phyloP scores from a whole-genome alignment of 1,139 yeast genomes.

The Pneumocystis jirovecii region DNA sequence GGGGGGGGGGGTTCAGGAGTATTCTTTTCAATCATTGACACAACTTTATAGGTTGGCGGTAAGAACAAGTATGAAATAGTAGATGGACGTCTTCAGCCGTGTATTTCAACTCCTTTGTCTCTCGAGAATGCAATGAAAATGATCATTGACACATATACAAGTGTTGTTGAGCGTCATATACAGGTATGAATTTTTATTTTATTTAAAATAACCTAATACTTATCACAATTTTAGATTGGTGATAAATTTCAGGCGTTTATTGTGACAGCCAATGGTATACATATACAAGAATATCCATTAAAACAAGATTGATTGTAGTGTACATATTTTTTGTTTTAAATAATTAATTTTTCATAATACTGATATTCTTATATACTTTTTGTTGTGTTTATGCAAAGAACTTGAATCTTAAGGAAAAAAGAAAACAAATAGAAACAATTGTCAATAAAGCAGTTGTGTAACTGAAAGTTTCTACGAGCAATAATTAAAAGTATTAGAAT shows the following conservation, averaged over 20 bases:
- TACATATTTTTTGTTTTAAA: neutral
- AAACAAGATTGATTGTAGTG: neutral
- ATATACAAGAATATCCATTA: neutral
- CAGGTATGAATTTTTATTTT: conserved; percentile 36
- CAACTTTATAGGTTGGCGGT: conserved; percentile 14
- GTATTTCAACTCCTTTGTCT: conserved; percentile 44
- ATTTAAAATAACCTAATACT: neutral
- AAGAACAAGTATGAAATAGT: conserved; percentile 73
- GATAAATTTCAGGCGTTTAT: neutral
- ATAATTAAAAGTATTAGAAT: too few species aligned
- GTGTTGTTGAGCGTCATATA: conserved; percentile 96
- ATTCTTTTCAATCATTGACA: neutral
- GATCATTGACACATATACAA: conserved; percentile 84
- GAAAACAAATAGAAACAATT: neutral
- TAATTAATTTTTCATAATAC: neutral
- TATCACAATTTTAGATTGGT: neutral
- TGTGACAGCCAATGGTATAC: neutral
- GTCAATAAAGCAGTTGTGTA: too few species aligned
- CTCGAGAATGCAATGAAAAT: conserved; percentile 75
- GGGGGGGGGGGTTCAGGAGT: too few species aligned
- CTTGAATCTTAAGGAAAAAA: neutral
- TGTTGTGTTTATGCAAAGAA: neutral
- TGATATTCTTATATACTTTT: neutral
- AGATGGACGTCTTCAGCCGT: conserved; percentile 51
- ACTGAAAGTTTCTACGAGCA: too few species aligned